Evolutionary conservation across 768 basidiomycete genomes (phyloP).

Genomic region (Lactifluus subvellereus): DNA sequence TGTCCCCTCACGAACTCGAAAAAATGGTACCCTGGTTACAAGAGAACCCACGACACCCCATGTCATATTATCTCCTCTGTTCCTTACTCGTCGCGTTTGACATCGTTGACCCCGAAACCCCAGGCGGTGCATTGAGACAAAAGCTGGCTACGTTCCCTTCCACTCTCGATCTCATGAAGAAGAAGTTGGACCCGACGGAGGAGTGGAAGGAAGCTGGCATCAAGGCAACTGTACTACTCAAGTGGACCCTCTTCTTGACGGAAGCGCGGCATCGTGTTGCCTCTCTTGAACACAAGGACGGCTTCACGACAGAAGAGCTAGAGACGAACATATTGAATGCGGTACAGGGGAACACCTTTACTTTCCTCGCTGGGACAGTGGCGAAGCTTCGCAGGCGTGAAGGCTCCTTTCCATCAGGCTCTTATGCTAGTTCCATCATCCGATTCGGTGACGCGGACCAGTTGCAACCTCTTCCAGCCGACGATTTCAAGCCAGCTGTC

Average conservation of each 20-base stretch:
- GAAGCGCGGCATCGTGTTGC: constrained; percentile 66
- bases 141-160: constrained; percentile 41
- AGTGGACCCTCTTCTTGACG: constrained; percentile 84
- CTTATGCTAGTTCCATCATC: constrained; percentile 27
- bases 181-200: constrained; percentile 43
- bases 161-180: constrained; percentile 54
- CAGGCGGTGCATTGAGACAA: constrained; percentile 42
- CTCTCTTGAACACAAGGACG: constrained; percentile 54
- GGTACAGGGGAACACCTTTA: constrained; percentile 77
- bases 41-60: constrained; percentile 56
- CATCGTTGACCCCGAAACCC: constrained; percentile 48
- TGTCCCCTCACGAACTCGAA: constrained; percentile 56
- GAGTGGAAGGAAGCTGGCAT: constrained; percentile 68
- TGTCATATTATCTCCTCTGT: constrained; percentile 64
- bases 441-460: constrained; percentile 34
- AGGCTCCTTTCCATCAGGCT: constrained; percentile 28
- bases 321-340: constrained; percentile 80
- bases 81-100: constrained; percentile 63
- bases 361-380: constrained; percentile 58
- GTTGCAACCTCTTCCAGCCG: constrained; percentile 36
- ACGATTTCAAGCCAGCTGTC: constrained; percentile 50
- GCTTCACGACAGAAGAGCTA: constrained; percentile 70
- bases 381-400: constrained; percentile 48
- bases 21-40: constrained; percentile 67
- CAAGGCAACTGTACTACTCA: constrained; percentile 68